Conservation (phyloP, 2,329 filamentous ascomycete genomes). For the Truncatella angustata region DNA sequence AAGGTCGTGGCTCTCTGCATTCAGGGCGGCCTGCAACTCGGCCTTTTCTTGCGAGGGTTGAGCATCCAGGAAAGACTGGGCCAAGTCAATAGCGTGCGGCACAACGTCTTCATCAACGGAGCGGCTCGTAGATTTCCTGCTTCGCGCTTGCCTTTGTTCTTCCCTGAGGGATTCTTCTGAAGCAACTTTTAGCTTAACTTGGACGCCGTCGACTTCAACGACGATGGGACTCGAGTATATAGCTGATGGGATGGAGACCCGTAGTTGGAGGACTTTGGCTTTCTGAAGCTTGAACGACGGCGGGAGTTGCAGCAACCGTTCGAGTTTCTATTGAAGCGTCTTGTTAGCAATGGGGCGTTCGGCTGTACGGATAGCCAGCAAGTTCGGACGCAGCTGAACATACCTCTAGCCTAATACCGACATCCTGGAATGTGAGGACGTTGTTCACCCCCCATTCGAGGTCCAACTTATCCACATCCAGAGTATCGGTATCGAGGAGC, state of each 20-base stretch:
- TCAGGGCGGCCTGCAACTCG: conserved; percentile 67
- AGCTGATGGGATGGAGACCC: conserved; percentile 82
- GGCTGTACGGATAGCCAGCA: background rate
- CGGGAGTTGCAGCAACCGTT: conserved; percentile 72
- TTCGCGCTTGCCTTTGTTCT: conserved; percentile 22
- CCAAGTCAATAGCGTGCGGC: conserved; percentile 70
- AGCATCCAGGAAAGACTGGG: conserved; percentile 74
- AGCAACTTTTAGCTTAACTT: conserved; percentile 63
- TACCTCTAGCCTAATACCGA: conserved; percentile 78
- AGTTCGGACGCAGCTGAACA: conserved; percentile 23
- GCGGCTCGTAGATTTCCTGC: conserved; percentile 24
- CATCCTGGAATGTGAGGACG: conserved; percentile 81
- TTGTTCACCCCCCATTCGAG: conserved; percentile 79
- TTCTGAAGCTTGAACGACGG: conserved; percentile 67
- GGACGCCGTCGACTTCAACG: conserved; percentile 78
- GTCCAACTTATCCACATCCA: conserved; percentile 84
- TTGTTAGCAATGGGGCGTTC: conserved; percentile 6
- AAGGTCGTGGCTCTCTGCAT: conserved; percentile 60
- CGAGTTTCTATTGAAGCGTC: conserved; percentile 65
- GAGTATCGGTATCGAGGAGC: conserved; percentile 80
- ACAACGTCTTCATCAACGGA: conserved; percentile 41
- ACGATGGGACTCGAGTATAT: conserved; percentile 82
- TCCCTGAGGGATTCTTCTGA: conserved; percentile 34
- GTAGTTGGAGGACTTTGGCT: conserved; percentile 73
- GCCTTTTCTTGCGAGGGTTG: conserved; percentile 65